Conservation (phyloP, 2,329 filamentous ascomycete genomes). For the Penicillium polonicum region DNA sequence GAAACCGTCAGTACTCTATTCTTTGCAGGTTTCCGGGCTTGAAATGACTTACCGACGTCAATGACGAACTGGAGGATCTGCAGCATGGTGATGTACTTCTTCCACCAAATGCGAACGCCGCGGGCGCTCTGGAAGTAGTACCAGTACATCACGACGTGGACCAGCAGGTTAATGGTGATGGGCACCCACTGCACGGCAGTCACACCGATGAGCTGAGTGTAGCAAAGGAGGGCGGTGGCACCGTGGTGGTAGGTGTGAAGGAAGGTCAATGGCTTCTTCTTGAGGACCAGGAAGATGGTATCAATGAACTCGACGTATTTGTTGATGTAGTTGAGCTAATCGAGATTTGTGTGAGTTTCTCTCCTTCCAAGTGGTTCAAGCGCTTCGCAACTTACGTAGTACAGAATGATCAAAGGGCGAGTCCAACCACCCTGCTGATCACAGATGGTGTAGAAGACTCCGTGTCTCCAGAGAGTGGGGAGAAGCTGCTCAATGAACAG, state of each 20-base stretch:
- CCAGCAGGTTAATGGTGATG: slow-evolving; percentile 86
- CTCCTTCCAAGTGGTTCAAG: background rate
- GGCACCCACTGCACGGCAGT: slow-evolving; percentile 94
- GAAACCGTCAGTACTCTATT: slow-evolving; percentile 8
- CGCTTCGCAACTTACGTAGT: slow-evolving; percentile 71
- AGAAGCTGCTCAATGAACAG: slow-evolving; percentile 91
- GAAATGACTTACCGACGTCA: slow-evolving; percentile 71
- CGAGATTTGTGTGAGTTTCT: slow-evolving; percentile 39
- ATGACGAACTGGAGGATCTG: slow-evolving; percentile 98
- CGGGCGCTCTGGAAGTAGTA: slow-evolving; percentile 99
- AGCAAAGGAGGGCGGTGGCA: slow-evolving; percentile 94
- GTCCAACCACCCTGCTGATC: slow-evolving; percentile 80
- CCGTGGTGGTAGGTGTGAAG: slow-evolving; percentile 99
- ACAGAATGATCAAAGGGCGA: slow-evolving; percentile 84
- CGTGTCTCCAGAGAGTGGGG: slow-evolving; percentile 74
- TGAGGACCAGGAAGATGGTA: slow-evolving; percentile 94
- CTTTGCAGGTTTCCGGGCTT: background rate
- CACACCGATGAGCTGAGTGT: slow-evolving; percentile 90
- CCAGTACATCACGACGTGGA: slow-evolving; percentile 99
- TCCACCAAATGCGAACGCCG: slow-evolving; percentile 97
- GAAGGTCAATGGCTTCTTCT: slow-evolving; percentile 99
- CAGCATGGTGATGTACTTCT: slow-evolving; percentile 97
- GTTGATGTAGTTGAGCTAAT: slow-evolving; percentile 92
- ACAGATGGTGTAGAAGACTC: slow-evolving; percentile 88
- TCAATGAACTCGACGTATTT: slow-evolving; percentile 96